Percentiles rank a stretch among this genome's conserved stretches.
Conservation (phyloP, 2,329 filamentous ascomycete genomes). For the Penicillium sp. region DNA sequence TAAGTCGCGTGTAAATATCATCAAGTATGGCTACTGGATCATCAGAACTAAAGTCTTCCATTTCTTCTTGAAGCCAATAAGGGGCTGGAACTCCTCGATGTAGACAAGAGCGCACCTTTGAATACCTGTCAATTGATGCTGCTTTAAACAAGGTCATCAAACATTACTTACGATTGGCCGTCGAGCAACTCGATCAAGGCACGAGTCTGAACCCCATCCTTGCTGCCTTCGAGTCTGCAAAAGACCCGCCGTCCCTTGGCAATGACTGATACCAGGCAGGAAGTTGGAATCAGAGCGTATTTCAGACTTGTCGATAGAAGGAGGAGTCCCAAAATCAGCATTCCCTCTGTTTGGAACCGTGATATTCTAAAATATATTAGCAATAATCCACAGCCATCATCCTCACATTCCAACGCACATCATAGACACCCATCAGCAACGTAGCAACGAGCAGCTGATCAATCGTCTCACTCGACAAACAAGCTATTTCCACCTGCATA, state of each 20-base stretch:
- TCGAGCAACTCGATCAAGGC: conserved; percentile 14
- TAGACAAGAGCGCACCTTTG: not conserved
- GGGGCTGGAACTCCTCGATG: not conserved
- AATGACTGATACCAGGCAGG: conserved; percentile 13
- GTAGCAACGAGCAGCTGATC: conserved; percentile 23
- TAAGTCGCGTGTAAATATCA: not conserved
- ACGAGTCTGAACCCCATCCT: conserved; percentile 4
- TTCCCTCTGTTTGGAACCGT: conserved; percentile 8
- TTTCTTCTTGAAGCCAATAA: not conserved
- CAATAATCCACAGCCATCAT: not conserved
- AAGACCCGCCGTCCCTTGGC: conserved; percentile 21
- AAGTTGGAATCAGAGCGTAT: not conserved
- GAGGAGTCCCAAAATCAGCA: not conserved
- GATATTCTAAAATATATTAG: not conserved
- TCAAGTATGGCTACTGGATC: not conserved
- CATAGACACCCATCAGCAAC: conserved; percentile 23
- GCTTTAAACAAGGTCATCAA: no score
- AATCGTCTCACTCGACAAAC: conserved; percentile 16
- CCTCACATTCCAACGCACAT: conserved; percentile 3
- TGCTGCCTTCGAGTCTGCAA: conserved; percentile 16
- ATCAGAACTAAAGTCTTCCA: not conserved
- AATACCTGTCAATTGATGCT: not conserved
- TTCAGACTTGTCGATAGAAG: not conserved
- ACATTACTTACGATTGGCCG: conserved; percentile 15
- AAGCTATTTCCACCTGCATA: conserved; percentile 16